phyloP scores from a whole-genome alignment of 108 stramenopile genomes.

The Skeletonema grethae region DNA sequence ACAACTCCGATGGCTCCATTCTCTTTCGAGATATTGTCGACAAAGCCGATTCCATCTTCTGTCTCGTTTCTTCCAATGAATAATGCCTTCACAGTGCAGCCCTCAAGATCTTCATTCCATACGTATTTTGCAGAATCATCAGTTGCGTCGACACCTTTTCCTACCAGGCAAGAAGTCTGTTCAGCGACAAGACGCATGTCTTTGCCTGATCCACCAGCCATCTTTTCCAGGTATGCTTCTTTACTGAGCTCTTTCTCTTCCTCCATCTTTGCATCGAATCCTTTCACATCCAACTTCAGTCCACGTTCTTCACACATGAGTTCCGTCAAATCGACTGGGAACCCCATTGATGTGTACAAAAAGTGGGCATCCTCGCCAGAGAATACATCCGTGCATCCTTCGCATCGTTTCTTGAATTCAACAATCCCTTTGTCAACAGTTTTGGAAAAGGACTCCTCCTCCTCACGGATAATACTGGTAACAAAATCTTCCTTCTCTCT shows the following conservation, averaged over 20 bases:
- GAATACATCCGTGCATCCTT: constrained; percentile 71
- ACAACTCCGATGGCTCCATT: constrained; percentile 89
- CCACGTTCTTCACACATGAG: constrained; percentile 99
- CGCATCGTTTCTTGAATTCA: constrained; percentile 90
- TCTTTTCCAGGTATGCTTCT: constrained; percentile 76
- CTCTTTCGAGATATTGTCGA: constrained; percentile 69
- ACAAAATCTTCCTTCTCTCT: constrained; percentile 79
- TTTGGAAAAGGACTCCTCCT: constrained; percentile 94
- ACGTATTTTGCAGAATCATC: constrained; percentile 89
- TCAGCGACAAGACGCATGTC: constrained; percentile 97
- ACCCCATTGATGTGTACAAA: constrained; percentile 97
- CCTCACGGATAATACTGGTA: constrained; percentile 86
- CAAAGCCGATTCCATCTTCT: constrained; percentile 88
- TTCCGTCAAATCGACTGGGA: constrained; percentile 97
- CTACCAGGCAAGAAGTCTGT: constrained; percentile 91
- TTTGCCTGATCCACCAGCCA: constrained; percentile 88
- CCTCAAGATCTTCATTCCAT: constrained; percentile 80
- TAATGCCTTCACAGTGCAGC: constrained; percentile 83
- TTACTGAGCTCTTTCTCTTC: constrained; percentile 83
- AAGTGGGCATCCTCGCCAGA: constrained; percentile 93
- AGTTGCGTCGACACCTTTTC: constrained; percentile 74
- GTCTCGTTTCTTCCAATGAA: constrained; percentile 92
- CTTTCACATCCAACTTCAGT: constrained; percentile 89
- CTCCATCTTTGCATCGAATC: constrained; percentile 91
- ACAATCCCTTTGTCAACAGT: constrained; percentile 96